Base-by-base conservation (phyloP, 2,329 filamentous ascomycete genomes). In the Purpureocillium lavendulum region DNA sequence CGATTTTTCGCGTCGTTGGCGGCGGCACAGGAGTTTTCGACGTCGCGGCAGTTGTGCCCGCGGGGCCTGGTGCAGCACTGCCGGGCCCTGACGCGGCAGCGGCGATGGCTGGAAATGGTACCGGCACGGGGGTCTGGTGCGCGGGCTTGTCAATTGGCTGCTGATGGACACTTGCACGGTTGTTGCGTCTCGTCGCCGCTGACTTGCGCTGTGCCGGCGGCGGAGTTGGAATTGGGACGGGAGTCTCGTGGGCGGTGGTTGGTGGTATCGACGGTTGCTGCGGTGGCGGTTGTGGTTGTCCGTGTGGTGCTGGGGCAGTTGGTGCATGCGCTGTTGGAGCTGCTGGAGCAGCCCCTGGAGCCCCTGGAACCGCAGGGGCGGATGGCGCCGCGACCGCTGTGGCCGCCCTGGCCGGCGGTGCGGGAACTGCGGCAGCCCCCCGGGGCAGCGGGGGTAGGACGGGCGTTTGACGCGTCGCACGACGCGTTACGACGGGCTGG, bases 401-500 rank as follows among this genome's bases (percentile, higher is more conserved):
- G 10, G 21, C 21, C 21, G 21, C 21, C 21, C 21, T 26, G 21
- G 21, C 21, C 6, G 21, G 21, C 21, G 21, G 6, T 26, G 21
- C 21, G 21, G 21, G 6, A 10, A 10, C 6, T 21, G 38, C 36
- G 13, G 34, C 36, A 18, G 44, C 42, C 11, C 48, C 42, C 39
- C 51, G 51, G 30, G 48, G 47, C 37, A 45, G 40, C 35, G 56
- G 55, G 34, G 55, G 56, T 40, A 50, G 47, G 35, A 59, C 53
- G 17, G 56, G 53, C 45, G 59, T 63, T 43, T 64, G 61, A 58
- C 61, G 61, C 61, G 61, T 62, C 44, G 58, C 54, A 44, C 61
- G 57, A 51, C 61, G 61, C 58, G 59, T 55, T 30, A 45, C 38
- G 35, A 49, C 42, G 40, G 52, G 40, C 40, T 46, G 45, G 39